phyloP scores from a whole-genome alignment of 139 green algal genomes.

The Chloropicon primus region DNA sequence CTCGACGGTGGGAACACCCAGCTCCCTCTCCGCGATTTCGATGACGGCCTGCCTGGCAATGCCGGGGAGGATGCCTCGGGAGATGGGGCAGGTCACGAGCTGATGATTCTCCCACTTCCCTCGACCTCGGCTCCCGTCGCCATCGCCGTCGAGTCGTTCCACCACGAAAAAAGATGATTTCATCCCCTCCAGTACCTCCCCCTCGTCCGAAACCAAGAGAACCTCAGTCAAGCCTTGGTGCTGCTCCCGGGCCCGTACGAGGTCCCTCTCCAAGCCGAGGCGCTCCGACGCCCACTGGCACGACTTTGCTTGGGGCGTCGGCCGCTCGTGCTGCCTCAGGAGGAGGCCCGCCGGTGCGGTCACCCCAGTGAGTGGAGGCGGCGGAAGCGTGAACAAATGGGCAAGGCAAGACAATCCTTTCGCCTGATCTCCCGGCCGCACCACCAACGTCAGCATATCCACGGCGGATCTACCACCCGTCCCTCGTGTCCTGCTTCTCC shows the following conservation, averaged over 20 bases:
- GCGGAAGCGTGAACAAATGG: not conserved
- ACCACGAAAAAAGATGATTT: not conserved
- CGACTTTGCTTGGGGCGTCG: not conserved
- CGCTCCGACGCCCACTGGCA: not conserved
- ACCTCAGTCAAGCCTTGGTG: not conserved
- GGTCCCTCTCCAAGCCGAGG: not conserved
- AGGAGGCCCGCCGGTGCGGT: too few species aligned
- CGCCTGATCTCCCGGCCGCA: not conserved
- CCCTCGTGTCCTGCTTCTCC: not conserved
- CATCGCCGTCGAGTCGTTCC: not conserved
- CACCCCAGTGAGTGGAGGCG: too few species aligned
- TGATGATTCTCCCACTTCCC: too few species aligned
- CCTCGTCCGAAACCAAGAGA: not conserved
- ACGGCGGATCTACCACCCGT: too few species aligned
- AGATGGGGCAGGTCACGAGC: not conserved
- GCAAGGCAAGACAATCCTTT: not conserved
- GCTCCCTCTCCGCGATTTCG: too few species aligned
- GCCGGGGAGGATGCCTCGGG: not conserved
- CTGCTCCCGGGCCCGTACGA: too few species aligned
- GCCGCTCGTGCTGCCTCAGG: not conserved
- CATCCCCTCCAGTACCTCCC: not conserved
- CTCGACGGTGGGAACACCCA: not conserved
- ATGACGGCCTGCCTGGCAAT: not conserved
- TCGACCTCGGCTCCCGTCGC: not conserved
- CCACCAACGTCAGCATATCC: not conserved